Percentiles rank a stretch among this genome's conserved stretches.
phyloP scores from a whole-genome alignment of 1,284 basidiomycete species.

The Ceratobasidium sp. region DNA sequence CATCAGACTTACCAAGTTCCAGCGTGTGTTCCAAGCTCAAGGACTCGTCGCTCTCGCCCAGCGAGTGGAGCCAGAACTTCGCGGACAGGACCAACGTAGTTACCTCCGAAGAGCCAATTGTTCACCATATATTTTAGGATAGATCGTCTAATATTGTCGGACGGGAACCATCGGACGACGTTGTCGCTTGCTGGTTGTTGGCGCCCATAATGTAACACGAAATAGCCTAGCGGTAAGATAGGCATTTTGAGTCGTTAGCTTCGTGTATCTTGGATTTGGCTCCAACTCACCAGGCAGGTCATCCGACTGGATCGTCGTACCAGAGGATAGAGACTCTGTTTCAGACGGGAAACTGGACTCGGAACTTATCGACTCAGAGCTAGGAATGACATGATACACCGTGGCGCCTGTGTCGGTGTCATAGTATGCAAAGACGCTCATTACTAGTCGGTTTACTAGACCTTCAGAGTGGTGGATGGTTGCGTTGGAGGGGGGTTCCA shows the following conservation, averaged over 20 bases:
- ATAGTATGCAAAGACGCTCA: too few species aligned
- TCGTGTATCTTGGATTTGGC: too few species aligned
- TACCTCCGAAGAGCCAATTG: background rate
- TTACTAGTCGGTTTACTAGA: too few species aligned
- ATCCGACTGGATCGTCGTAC: conserved; percentile 2
- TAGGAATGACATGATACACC: background rate
- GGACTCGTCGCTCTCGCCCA: background rate
- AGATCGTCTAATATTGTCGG: background rate
- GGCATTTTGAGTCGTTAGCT: too few species aligned
- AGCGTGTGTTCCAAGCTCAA: background rate
- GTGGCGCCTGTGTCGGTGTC: too few species aligned
- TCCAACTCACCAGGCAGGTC: conserved; percentile 2
- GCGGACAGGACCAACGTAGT: conserved; percentile 9
- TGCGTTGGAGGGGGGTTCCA: too few species aligned
- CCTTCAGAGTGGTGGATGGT: too few species aligned
- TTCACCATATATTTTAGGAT: background rate
- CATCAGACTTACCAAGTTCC: background rate
- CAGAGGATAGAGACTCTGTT: background rate
- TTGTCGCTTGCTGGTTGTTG: background rate
- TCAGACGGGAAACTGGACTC: background rate
- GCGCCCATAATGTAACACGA: background rate
- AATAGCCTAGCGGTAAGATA: background rate
- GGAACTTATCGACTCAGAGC: background rate
- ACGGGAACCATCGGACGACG: background rate
- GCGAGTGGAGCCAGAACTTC: background rate